A percentile compares a stretch with the other conserved stretches of the same genome.
phyloP scores from a whole-genome alignment of 2,329 filamentous ascomycete genomes.

The Rutstroemia sp. region DNA sequence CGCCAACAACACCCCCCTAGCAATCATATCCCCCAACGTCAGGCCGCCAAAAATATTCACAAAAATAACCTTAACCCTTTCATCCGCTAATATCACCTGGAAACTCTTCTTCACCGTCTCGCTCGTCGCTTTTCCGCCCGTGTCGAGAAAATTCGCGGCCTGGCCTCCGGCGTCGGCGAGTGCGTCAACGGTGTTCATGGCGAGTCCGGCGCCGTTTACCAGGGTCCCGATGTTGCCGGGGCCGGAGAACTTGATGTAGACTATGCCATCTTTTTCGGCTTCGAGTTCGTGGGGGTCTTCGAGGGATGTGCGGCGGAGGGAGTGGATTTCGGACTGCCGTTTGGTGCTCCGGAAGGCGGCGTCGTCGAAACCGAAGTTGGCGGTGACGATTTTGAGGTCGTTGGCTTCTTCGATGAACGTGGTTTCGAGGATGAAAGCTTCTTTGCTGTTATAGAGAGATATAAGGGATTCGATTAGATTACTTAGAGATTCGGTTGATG shows the following conservation, averaged over 20 bases:
- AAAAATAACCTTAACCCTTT: conserved; percentile 63
- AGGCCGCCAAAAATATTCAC: conserved; percentile 63
- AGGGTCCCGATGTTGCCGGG: conserved; percentile 67
- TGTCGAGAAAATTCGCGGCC: conserved; percentile 82
- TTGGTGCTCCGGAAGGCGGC: conserved; percentile 55
- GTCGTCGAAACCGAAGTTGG: conserved; percentile 62
- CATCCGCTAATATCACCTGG: conserved; percentile 63
- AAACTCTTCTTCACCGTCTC: conserved; percentile 75
- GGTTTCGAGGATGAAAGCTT: conserved; percentile 55
- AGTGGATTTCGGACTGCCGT: conserved; percentile 55
- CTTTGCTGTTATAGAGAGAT: conserved; percentile 53
- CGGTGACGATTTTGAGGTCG: conserved; percentile 42
- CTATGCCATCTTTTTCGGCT: conserved; percentile 65
- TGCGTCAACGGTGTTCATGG: conserved; percentile 86
- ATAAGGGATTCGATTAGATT: conserved; percentile 35
- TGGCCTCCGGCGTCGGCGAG: conserved; percentile 59
- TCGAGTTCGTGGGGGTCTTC: conserved; percentile 52
- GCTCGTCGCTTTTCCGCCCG: conserved; percentile 78
- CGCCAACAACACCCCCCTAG: conserved; percentile 63
- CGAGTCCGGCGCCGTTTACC: conserved; percentile 83
- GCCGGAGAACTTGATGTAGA: conserved; percentile 60
- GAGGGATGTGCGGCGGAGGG: conserved; percentile 42
- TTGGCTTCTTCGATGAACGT: conserved; percentile 36
- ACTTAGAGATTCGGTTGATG: conserved; percentile 37
- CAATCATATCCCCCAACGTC: conserved; percentile 70